A percentile compares a stretch with the other conserved stretches of the same genome.
Conservation (phyloP, 2,329 filamentous ascomycete species). For the Fusarium lateritium region DNA sequence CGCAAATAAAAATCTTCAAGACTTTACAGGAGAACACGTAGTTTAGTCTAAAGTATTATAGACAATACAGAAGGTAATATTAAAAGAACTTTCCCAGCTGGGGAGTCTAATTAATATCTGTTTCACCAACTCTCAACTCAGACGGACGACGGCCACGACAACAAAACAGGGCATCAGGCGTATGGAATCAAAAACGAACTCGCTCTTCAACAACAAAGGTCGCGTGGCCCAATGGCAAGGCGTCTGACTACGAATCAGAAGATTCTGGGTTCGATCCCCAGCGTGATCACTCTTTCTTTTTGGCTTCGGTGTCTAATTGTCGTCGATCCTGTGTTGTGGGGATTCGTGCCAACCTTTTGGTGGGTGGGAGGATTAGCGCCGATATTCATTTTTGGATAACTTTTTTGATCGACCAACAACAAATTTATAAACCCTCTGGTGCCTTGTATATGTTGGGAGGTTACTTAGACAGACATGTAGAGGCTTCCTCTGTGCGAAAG, state of each 20-base stretch:
- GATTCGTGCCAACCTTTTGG: not conserved
- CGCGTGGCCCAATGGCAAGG: slow-evolving; percentile 53
- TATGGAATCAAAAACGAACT: fast-evolving
- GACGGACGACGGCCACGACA: not conserved
- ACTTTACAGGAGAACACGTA: no score
- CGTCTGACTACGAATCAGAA: slow-evolving; percentile 55
- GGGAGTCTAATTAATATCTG: not conserved
- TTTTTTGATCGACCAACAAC: no score
- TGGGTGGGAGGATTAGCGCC: not conserved
- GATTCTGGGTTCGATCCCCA: slow-evolving; percentile 53
- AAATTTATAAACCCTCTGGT: no score
- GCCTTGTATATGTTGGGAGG: no score
- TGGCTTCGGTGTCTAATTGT: not conserved
- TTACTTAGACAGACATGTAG: no score
- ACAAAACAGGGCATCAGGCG: fast-evolving
- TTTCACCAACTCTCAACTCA: not conserved
- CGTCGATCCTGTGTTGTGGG: not conserved
- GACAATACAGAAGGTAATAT: not conserved
- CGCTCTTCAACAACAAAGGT: slow-evolving; percentile 2
- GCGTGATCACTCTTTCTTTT: slow-evolving; percentile 32
- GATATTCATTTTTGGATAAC: not conserved
- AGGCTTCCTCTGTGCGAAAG: no score
- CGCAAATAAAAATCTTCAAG: no score
- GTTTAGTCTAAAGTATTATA: no score
- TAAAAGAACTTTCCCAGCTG: not conserved